These are phyloP conservation scores for Rhamnella rubrinervis DNA, from an alignment of 331 rosid species.

Conservation along the genomic window DNA sequence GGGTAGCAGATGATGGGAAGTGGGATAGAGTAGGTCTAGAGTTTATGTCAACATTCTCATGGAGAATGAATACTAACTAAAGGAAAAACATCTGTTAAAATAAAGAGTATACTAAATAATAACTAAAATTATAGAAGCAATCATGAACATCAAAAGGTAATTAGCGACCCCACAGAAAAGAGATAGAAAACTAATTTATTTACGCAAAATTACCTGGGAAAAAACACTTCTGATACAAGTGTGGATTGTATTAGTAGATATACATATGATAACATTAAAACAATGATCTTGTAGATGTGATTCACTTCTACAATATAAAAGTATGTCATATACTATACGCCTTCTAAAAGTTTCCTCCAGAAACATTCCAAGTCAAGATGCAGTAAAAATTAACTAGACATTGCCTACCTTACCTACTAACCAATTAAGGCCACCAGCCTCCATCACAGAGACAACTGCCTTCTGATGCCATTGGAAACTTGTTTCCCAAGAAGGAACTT, in stretches of 20 bases:
- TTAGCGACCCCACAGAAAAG: background rate
- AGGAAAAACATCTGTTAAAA: too few relatives aligned
- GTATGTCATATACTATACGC: background rate
- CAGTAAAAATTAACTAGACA: constrained; percentile 31
- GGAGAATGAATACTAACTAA: too few relatives aligned
- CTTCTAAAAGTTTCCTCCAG: background rate
- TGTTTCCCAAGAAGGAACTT: constrained; percentile 59
- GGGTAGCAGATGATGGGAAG: too few relatives aligned
- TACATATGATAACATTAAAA: background rate
- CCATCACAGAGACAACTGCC: constrained; percentile 94
- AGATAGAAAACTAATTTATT: too few relatives aligned
- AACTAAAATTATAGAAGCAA: background rate
- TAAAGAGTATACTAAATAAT: too few relatives aligned
- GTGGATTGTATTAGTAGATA: too few relatives aligned
- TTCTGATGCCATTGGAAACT: constrained; percentile 81
- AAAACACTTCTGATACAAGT: too few relatives aligned
- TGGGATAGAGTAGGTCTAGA: too few relatives aligned
- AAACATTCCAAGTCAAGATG: constrained; percentile 13
- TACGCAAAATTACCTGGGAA: too few relatives aligned
- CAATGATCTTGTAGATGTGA: background rate
- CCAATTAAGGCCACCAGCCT: constrained; percentile 99
- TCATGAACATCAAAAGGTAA: background rate
- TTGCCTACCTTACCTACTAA: constrained; percentile 99
- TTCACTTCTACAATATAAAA: background rate
- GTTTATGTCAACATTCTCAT: too few relatives aligned